Base-by-base conservation (phyloP, 305 asterid species). In the Andrographis paniculata region DNA sequence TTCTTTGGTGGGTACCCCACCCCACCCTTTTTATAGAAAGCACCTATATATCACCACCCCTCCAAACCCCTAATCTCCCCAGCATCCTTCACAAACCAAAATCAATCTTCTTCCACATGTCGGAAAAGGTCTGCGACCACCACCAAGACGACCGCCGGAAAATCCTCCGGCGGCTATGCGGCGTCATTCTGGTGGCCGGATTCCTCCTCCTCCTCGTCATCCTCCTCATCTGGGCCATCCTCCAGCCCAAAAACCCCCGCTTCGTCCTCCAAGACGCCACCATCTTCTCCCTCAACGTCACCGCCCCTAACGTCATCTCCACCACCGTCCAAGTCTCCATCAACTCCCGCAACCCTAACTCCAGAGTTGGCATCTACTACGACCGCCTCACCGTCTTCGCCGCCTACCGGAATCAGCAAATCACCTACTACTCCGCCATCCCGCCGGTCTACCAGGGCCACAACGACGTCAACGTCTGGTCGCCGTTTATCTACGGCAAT, bases 191-290 rank as follows among this genome's bases (percentile, higher is more conserved):
- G 0, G 44, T 58, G 60, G 37, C 69, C 53, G 6, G 1, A 60
- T 62, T 78, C 72, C n/a, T 77, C 20, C 18, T 63, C 68, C 82
- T 78, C 22, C 48, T 78, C 1, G 42, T 58, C 14, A 9, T 81
- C 67, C 80, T 81, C 61, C 31, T 81, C 7, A 48, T 56, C 1
- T 81, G 87, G 88, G 74, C 93, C 39, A 43, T 73, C 9, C 78
- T 81, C 56, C 82, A 78, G 45, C 93, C 93, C 14, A 62, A 42
- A 40, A 75, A 75, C 19, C 93, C 88, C 17, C 74, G 75, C 10
- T 78, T 81, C 61, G 59, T 65, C 53, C 93, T 81, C 65, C 77
- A 81, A 33, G 93, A 81, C 70, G 83, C 93, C 53, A 81, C 93
- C 47, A 70, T 80, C 67, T 80, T 74, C 69, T 55, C 37, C 53